Evolutionary conservation across 768 basidiomycete species (phyloP).

Genomic region (Trametes cingulata): DNA sequence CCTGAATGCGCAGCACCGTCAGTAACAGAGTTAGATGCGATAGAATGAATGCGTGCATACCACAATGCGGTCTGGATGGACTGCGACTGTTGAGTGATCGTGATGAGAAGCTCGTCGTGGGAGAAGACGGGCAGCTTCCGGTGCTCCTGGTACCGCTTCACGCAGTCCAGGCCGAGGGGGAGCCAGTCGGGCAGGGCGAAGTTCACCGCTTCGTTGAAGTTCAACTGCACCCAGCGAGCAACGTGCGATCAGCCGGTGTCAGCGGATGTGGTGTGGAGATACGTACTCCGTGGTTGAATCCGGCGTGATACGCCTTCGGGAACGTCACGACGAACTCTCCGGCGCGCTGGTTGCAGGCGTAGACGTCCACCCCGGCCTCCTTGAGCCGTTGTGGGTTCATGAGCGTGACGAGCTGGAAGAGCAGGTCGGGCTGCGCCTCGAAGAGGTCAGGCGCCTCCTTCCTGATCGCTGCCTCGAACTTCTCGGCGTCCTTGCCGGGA

Average conservation of each 20-base stretch:
- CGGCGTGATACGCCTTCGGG: constrained; percentile 96
- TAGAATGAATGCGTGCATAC: constrained; percentile 41
- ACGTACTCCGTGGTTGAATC: constrained; percentile 97
- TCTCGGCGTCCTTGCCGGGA: constrained; percentile 92
- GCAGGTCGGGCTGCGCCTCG: constrained; percentile 93
- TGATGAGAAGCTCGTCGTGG: constrained; percentile 94
- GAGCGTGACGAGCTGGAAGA: constrained; percentile 96
- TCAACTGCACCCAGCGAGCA: constrained; percentile 55
- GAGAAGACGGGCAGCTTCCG: constrained; percentile 96
- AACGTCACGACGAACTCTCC: constrained; percentile 98
- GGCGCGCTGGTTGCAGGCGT: constrained; percentile 93
- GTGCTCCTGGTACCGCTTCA: constrained; percentile 86
- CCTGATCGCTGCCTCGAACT: constrained; percentile 95
- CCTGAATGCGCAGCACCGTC: constrained; percentile 48
- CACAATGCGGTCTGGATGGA: constrained; percentile 92
- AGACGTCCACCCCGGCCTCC: constrained; percentile 89
- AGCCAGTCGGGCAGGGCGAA: constrained; percentile 98
- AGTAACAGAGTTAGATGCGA: constrained; percentile 8
- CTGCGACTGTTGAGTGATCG: constrained; percentile 94
- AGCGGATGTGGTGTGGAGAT: neutral
- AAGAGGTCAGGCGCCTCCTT: constrained; percentile 96
- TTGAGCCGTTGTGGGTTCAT: constrained; percentile 91
- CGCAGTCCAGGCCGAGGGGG: constrained; percentile 81
- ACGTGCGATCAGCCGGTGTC: constrained; percentile 12
- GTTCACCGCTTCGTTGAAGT: constrained; percentile 99